These are phyloP conservation scores for Clitocybe nebularis DNA, from an alignment of 1,284 basidiomycete species.

Conservation along the genomic window DNA sequence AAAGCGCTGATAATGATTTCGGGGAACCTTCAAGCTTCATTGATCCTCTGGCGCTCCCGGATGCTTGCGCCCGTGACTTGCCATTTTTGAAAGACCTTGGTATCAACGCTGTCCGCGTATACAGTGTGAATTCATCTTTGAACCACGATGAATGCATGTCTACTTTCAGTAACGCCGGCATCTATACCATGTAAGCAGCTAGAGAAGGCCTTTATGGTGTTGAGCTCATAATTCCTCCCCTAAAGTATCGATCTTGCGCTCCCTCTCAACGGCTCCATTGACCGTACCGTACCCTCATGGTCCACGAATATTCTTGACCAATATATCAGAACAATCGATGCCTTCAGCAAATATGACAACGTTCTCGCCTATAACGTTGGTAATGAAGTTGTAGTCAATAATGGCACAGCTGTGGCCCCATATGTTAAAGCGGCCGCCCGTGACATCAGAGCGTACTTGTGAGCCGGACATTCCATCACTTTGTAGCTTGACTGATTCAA, in stretches of 20 bases:
- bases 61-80: conserved; percentile 75
- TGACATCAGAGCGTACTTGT: conserved; percentile 85
- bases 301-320: conserved; percentile 77
- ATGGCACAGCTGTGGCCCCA: conserved; percentile 64
- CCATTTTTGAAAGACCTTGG: conserved; percentile 68
- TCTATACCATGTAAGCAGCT: conserved; percentile 76
- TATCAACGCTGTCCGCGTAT: conserved; percentile 79
- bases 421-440: conserved; percentile 91
- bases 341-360: conserved; percentile 81
- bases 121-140: conserved; percentile 77
- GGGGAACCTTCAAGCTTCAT: conserved; percentile 73
- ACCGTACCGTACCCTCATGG: conserved; percentile 76
- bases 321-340: conserved; percentile 76
- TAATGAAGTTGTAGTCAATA: conserved; percentile 78
- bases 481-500: conserved; percentile 10
- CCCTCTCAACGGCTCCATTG: conserved; percentile 84
- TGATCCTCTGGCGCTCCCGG: conserved; percentile 71
- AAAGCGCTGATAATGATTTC: conserved; percentile 62
- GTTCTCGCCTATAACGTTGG: conserved; percentile 83
- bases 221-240: no score
- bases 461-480: conserved; percentile 22
- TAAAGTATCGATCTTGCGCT: conserved; percentile 78
- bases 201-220: no score
- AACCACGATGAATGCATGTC: conserved; percentile 89
- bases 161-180: conserved; percentile 71